Percentiles rank a stretch among this genome's conserved stretches.
These are phyloP conservation scores for Coleophoma cylindrospora DNA, from an alignment of 2,329 filamentous ascomycete species.

Conservation along the genomic window DNA sequence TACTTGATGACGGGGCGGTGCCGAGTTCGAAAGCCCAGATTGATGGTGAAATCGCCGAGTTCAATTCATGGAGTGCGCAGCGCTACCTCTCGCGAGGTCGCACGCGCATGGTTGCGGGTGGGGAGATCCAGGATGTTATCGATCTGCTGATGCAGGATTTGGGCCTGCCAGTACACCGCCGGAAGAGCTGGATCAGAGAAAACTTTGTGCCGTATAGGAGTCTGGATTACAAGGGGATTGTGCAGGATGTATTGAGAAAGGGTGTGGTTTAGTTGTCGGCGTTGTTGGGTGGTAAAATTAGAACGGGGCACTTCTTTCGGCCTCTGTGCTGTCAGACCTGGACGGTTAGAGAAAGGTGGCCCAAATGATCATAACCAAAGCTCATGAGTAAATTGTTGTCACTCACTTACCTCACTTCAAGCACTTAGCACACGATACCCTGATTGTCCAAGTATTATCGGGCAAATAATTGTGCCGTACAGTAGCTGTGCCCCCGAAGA, in stretches of 20 bases:
- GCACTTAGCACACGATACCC: too few relatives aligned
- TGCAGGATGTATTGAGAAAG: constrained; percentile 1
- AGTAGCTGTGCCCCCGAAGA: too few relatives aligned
- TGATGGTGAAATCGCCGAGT: constrained; percentile 8
- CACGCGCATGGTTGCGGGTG: constrained; percentile 5
- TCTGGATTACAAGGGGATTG: constrained; percentile 8
- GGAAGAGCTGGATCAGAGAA: constrained; percentile 1
- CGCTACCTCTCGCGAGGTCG: constrained; percentile 5
- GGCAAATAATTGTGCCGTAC: too few relatives aligned
- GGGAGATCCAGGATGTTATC: constrained; percentile 6
- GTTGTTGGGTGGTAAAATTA: not conserved
- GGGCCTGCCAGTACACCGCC: constrained; percentile 3
- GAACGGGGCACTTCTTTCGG: too few relatives aligned
- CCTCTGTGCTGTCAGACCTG: too few relatives aligned
- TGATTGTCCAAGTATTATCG: too few relatives aligned
- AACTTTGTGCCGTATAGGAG: not conserved
- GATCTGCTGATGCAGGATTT: constrained; percentile 7
- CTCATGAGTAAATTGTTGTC: too few relatives aligned
- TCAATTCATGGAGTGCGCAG: constrained; percentile 7
- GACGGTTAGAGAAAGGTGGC: too few relatives aligned
- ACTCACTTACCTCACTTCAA: too few relatives aligned
- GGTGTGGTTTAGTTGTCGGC: not conserved
- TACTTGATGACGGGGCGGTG: not conserved
- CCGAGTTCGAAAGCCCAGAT: constrained; percentile 5
- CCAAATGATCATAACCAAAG: too few relatives aligned